These are phyloP conservation scores for Balakata baccata DNA, from an alignment of 345 rosid genomes.

Conservation along the genomic window DNA sequence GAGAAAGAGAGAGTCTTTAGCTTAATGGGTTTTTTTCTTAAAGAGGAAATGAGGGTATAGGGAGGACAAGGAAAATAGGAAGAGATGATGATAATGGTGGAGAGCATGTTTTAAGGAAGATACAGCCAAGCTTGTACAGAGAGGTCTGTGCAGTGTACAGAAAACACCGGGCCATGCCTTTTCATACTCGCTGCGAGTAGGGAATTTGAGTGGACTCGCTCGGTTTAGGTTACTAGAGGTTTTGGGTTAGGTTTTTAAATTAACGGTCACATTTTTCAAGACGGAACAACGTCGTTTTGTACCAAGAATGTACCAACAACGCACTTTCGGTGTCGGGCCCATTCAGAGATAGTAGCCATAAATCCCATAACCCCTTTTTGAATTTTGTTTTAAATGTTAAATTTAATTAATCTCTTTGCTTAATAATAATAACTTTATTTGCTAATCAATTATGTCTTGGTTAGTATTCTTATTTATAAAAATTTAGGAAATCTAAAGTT, in stretches of 20 bases:
- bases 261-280: conserved; percentile 78
- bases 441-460: no score
- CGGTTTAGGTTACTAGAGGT: conserved; percentile 16
- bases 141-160: conserved; percentile 1
- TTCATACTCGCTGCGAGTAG: conserved; percentile 25
- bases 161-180: neutral
- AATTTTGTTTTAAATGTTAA: no score
- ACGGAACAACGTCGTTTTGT: conserved; percentile 43
- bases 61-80: neutral
- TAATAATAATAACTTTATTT: no score
- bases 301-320: neutral
- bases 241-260: conserved; percentile 14
- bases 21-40: neutral
- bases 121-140: conserved; percentile 13
- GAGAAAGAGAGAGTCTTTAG: neutral
- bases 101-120: conserved; percentile 3
- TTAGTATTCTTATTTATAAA: no score
- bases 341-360: neutral
- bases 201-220: conserved; percentile 29
- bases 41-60: neutral
- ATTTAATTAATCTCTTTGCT: no score
- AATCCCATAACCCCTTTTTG: no score
- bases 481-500: no score
- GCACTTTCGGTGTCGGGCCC: conserved; percentile 6
- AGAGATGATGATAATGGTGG: conserved; percentile 9